phyloP scores from a whole-genome alignment of 1,284 basidiomycete species.

The Coniferiporia sulphurascens region DNA sequence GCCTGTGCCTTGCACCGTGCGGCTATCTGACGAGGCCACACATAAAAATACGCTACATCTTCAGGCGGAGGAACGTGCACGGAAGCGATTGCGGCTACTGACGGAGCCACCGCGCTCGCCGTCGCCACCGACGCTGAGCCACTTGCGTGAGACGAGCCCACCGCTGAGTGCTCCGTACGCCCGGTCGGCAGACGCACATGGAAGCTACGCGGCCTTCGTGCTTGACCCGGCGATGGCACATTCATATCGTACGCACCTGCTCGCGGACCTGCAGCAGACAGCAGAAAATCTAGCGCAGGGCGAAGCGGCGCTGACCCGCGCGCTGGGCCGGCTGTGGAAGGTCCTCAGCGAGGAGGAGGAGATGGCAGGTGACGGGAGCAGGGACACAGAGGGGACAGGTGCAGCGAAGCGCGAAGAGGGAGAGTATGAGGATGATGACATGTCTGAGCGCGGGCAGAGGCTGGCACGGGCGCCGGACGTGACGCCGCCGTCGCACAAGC shows the following conservation, averaged over 20 bases:
- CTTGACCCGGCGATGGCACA: conserved; percentile 79
- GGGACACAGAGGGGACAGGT: conserved; percentile 32
- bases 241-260: conserved; percentile 67
- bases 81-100: conserved; percentile 67
- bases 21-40: conserved; percentile 7
- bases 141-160: conserved; percentile 41
- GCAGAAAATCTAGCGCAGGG: conserved; percentile 78
- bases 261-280: conserved; percentile 73
- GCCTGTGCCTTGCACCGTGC: background rate
- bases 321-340: conserved; percentile 73
- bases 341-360: conserved; percentile 64
- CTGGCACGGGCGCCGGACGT: conserved; percentile 60
- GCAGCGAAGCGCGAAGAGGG: conserved; percentile 63
- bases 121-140: conserved; percentile 35
- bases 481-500: conserved; percentile 56
- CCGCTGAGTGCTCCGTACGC: conserved; percentile 60
- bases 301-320: conserved; percentile 62
- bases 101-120: conserved; percentile 42
- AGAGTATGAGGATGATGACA: conserved; percentile 45
- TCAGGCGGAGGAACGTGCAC: conserved; percentile 73
- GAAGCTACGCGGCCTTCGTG: conserved; percentile 75
- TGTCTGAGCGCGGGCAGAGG: conserved; percentile 46
- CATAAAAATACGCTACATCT: background rate
- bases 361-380: conserved; percentile 23
- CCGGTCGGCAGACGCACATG: conserved; percentile 56